phyloP scores from a whole-genome alignment of 2,329 filamentous ascomycete species.

The Colletotrichum sp. region DNA sequence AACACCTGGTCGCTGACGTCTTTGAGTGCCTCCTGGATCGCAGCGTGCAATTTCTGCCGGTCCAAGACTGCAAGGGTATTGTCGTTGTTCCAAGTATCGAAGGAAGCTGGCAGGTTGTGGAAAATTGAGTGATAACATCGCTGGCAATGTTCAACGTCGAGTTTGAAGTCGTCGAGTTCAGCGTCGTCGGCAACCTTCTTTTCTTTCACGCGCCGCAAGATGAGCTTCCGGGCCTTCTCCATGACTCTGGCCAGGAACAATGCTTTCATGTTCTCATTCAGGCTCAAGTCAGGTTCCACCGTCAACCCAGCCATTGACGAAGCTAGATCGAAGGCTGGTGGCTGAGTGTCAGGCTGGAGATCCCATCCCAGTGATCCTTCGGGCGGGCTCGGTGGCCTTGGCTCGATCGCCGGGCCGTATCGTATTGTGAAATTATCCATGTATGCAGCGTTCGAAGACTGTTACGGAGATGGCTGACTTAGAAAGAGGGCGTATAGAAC shows the following conservation, averaged over 20 bases:
- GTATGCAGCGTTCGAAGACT: not conserved
- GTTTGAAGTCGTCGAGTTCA: not conserved
- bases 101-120: not conserved
- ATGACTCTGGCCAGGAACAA: not conserved
- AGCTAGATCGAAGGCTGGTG: not conserved
- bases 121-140: not conserved
- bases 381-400: not conserved
- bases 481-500: fast-evolving
- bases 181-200: not conserved
- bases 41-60: not conserved
- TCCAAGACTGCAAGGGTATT: not conserved
- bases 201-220: not conserved
- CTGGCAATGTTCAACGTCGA: not conserved
- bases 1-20: not conserved
- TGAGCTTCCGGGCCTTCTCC: not conserved
- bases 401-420: not conserved
- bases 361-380: not conserved
- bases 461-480: not conserved
- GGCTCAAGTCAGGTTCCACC: not conserved
- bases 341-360: not conserved
- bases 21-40: not conserved
- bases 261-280: not conserved
- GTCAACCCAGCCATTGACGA: not conserved
- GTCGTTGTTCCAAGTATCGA: not conserved
- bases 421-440: not conserved